phyloP scores from a whole-genome alignment of 2,329 filamentous ascomycete genomes.

The Pseudonectria buxi region DNA sequence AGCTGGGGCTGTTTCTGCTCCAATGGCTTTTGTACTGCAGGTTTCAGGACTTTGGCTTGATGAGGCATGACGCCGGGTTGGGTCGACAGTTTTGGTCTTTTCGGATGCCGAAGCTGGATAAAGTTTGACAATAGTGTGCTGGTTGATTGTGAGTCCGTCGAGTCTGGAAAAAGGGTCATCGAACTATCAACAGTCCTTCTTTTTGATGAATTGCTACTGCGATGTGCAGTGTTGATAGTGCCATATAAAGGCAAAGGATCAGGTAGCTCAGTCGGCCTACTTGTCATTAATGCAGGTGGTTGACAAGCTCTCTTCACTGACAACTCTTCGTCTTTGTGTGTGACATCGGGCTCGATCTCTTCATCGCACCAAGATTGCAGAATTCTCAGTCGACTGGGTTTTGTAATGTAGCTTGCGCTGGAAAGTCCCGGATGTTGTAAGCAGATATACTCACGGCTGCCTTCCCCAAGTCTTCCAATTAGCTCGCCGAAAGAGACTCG shows the following conservation, averaged over 20 bases:
- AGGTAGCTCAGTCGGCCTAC: no score
- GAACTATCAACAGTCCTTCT: conserved; percentile 1
- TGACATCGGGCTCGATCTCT: conserved; percentile 15
- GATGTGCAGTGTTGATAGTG: no score
- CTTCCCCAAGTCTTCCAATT: conserved; percentile 2
- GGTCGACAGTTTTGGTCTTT: conserved; percentile 13
- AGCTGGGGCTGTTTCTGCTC: neutral
- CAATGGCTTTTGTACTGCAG: neutral
- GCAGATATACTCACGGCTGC: conserved; percentile 9
- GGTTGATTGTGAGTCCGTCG: conserved; percentile 16
- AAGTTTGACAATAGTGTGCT: conserved; percentile 24
- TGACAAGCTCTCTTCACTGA: no score
- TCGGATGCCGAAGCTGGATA: conserved; percentile 25
- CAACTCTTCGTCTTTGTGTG: neutral
- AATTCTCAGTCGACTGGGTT: conserved; percentile 2
- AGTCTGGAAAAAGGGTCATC: conserved; percentile 7
- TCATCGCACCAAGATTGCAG: conserved; percentile 12
- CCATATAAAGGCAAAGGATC: no score
- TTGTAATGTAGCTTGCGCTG: conserved; percentile 13
- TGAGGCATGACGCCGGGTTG: neutral
- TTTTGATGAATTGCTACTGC: neutral
- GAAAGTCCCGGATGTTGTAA: conserved; percentile 3
- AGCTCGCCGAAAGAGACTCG: conserved; percentile 9
- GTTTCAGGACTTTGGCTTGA: neutral
- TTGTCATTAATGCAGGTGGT: no score